Evolutionary conservation across 371 early-diverging fungal genomes (phyloP), one percentile per base, ranked within the genome.

Genomic region (Blakeslea trispora): DNA sequence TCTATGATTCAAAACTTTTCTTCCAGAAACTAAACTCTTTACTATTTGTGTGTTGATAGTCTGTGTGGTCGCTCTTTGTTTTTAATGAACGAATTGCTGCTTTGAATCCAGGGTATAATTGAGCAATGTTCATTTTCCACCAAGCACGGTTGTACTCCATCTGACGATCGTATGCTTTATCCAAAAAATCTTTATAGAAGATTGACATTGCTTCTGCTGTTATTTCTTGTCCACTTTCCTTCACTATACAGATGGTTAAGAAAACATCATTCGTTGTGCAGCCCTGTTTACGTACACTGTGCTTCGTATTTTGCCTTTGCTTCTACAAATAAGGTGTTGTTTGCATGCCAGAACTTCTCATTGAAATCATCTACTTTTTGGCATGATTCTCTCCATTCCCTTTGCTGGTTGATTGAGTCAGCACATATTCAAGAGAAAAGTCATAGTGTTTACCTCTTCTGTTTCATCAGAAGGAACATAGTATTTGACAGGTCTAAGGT

Each of bases 161-260:
- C 57, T 93, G 91, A 44, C 89, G 75, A 18, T 71, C 79, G 28
- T 85, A 85, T 5, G 90, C 83, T 45, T 82, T 84, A 50, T 85
- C 80, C 59, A 91, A 72, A 66, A 91, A 93, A 50, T 86, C 81
- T 66, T 86, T 85, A 72, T 89, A 93, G 58, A 90, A 93, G 18
- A 78, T 57, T 0, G 93, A 90, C 55, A 93, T 65, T 22, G 87
- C 89, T 35, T 89, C 86, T 43, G 87, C 69, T 47, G 88, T 86
- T 21, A 88, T 84, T 35, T 66, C 67, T 68, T 80, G 53, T 37
- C 79, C 69, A 34, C 59, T 55, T 32, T 50, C 54, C 52, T 52
- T 58, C 41, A 76, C 79, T 79, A 61, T 17, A 23, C 35, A 17
- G 5, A 35, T 23, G 2, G 11, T 37, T 46, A 41, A 6, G 11